These are phyloP conservation scores for Saccharomycopsis fermentans DNA, from an alignment of 805 yeast species.

Conservation along the genomic window DNA sequence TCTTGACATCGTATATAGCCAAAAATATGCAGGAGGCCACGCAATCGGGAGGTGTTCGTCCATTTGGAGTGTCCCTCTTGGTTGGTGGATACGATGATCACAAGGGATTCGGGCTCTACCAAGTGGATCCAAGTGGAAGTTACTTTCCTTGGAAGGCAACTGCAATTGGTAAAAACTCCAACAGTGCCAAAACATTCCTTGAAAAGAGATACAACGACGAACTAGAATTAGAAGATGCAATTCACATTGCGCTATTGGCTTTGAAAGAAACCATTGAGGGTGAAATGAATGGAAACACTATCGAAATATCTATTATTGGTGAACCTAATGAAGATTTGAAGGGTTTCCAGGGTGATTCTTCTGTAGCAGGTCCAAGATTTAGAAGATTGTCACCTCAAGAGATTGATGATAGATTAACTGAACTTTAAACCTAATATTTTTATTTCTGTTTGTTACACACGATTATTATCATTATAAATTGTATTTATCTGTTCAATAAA, in stretches of 20 bases:
- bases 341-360: slow-evolving; percentile 76
- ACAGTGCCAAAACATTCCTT: slow-evolving; percentile 92
- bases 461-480: not conserved
- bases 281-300: slow-evolving; percentile 92
- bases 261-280: slow-evolving; percentile 96
- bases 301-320: slow-evolving; percentile 83
- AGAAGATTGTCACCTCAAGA: slow-evolving; percentile 80
- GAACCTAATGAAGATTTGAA: slow-evolving; percentile 69
- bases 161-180: slow-evolving; percentile 93
- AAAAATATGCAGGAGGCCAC: slow-evolving; percentile 98
- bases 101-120: slow-evolving; percentile 70
- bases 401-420: slow-evolving; percentile 90
- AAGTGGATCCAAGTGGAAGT: slow-evolving; percentile 96
- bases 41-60: slow-evolving; percentile 96
- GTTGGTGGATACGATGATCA: slow-evolving; percentile 88
- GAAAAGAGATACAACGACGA: slow-evolving; percentile 99
- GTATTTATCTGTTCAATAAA: too few species aligned
- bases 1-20: slow-evolving; percentile 89
- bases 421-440: slow-evolving; percentile 51
- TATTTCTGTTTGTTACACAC: not conserved
- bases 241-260: slow-evolving; percentile 89
- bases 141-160: slow-evolving; percentile 99
- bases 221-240: slow-evolving; percentile 94
- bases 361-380: slow-evolving; percentile 81
- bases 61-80: slow-evolving; percentile 91